A percentile compares a stretch with the other conserved stretches of the same genome.
Conservation (phyloP, 2,329 filamentous ascomycete genomes). For the Fusarium nematophilum region DNA sequence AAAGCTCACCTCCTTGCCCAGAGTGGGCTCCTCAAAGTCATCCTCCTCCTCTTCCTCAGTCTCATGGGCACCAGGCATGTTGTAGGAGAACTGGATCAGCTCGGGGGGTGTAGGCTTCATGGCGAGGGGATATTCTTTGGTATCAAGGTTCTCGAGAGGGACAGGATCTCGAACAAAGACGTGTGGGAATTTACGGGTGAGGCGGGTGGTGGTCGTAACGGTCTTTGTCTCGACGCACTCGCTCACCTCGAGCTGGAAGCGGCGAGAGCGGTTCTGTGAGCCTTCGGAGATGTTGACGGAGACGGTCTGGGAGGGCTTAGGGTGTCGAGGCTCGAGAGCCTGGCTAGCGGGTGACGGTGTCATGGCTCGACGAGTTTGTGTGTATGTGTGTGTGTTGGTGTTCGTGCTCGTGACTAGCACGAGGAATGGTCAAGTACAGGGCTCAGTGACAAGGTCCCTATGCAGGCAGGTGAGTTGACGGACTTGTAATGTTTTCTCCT, state of each 20-base stretch:
- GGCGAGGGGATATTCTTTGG: slow-evolving; percentile 91
- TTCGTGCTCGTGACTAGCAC: slow-evolving; percentile 30
- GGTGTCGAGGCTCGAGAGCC: slow-evolving; percentile 51
- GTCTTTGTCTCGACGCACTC: slow-evolving; percentile 76
- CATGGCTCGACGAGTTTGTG: slow-evolving; percentile 45
- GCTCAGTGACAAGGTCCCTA: background rate
- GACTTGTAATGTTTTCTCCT: background rate
- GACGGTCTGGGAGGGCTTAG: slow-evolving; percentile 53
- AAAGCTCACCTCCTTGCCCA: slow-evolving; percentile 37
- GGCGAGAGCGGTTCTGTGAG: slow-evolving; percentile 50
- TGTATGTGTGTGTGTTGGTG: slow-evolving; percentile 23
- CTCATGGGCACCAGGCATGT: slow-evolving; percentile 57
- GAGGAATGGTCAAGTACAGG: slow-evolving; percentile 4
- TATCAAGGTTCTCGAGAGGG: slow-evolving; percentile 78
- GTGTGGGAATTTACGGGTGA: slow-evolving; percentile 86
- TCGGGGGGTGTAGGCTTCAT: slow-evolving; percentile 83
- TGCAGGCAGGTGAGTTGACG: background rate
- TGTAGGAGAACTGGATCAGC: slow-evolving; percentile 81
- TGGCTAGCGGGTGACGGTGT: slow-evolving; percentile 53
- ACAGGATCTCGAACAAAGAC: slow-evolving; percentile 80
- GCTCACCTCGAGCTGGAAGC: slow-evolving; percentile 67
- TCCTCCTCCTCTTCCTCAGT: slow-evolving; percentile 38
- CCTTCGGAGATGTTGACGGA: slow-evolving; percentile 61
- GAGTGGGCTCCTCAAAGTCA: slow-evolving; percentile 20
- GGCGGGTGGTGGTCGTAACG: slow-evolving; percentile 92